A percentile compares a stretch with the other conserved stretches of the same genome.
phyloP scores from a whole-genome alignment of 2,329 filamentous ascomycete genomes.

The Venturia asperata region DNA sequence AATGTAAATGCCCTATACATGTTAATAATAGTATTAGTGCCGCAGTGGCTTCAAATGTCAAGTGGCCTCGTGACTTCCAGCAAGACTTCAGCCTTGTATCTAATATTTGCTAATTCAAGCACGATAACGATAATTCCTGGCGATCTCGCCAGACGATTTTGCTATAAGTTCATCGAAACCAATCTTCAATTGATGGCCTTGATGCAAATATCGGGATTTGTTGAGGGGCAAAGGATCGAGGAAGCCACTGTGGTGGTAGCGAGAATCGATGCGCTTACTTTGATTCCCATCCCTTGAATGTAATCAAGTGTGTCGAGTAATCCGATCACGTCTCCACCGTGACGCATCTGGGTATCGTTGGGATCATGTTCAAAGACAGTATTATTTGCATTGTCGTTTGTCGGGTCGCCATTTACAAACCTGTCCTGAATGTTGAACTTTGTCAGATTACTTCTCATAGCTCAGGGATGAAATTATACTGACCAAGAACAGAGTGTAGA shows the following conservation, averaged over 20 bases:
- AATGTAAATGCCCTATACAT: conserved; percentile 39
- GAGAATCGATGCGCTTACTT: conserved; percentile 31
- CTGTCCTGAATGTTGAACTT: conserved; percentile 1
- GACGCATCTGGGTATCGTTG: conserved; percentile 52
- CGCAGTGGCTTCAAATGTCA: neutral
- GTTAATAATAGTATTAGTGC: neutral
- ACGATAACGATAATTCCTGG: too few species aligned
- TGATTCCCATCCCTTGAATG: conserved; percentile 56
- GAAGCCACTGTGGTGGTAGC: too few species aligned
- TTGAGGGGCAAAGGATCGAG: too few species aligned
- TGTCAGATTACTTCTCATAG: neutral
- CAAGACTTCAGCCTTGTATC: too few species aligned
- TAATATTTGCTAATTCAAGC: too few species aligned
- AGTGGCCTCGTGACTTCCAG: too few species aligned
- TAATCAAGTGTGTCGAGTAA: conserved; percentile 54
- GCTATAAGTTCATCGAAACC: too few species aligned
- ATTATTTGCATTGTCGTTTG: conserved; percentile 54
- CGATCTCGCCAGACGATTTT: too few species aligned
- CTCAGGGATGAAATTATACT: neutral
- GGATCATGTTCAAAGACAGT: conserved; percentile 54
- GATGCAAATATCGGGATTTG: too few species aligned
- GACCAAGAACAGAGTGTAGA: conserved; percentile 46
- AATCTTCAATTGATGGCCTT: too few species aligned
- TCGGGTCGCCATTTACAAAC: conserved; percentile 54
- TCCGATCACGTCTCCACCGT: conserved; percentile 54